Conservation (phyloP, 805 yeast species). For the Candida fluviatilis region DNA sequence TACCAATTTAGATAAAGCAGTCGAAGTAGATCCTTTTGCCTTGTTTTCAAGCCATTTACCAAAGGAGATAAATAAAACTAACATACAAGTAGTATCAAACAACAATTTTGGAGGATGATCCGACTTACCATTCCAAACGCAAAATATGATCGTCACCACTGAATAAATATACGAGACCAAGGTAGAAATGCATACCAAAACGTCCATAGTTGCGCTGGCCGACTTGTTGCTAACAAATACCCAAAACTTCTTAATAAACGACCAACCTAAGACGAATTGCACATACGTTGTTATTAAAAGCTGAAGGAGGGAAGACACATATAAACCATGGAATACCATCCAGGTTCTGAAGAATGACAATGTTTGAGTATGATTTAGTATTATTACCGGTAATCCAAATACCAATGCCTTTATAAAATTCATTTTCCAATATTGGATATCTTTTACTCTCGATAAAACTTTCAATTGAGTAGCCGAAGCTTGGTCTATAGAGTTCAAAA, state of each 20-base stretch:
- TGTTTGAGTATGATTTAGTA: constrained; percentile 46
- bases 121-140: constrained; percentile 39
- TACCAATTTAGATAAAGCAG: constrained; percentile 77
- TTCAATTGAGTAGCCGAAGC: constrained; percentile 59
- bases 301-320: constrained; percentile 59
- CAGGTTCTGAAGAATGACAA: constrained; percentile 27
- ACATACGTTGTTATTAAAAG: constrained; percentile 54
- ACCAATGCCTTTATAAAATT: constrained; percentile 49
- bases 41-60: constrained; percentile 91
- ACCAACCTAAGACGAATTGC: constrained; percentile 62
- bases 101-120: constrained; percentile 58
- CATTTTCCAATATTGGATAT: constrained; percentile 65
- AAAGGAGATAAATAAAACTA: constrained; percentile 74
- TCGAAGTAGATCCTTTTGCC: constrained; percentile 92
- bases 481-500: constrained; percentile 49
- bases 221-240: constrained; percentile 62
- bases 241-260: constrained; percentile 62
- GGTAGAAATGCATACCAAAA: constrained; percentile 79
- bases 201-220: constrained; percentile 80
- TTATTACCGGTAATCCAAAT: constrained; percentile 60
- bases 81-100: constrained; percentile 86
- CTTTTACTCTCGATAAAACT: constrained; percentile 63
- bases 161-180: constrained; percentile 76
- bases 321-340: constrained; percentile 55
- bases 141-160: constrained; percentile 50